Percentiles rank a stretch among this genome's conserved stretches.
These are phyloP conservation scores for Wickerhamomyces subpelliculosus DNA, from an alignment of 805 yeast genomes.

Conservation along the genomic window DNA sequence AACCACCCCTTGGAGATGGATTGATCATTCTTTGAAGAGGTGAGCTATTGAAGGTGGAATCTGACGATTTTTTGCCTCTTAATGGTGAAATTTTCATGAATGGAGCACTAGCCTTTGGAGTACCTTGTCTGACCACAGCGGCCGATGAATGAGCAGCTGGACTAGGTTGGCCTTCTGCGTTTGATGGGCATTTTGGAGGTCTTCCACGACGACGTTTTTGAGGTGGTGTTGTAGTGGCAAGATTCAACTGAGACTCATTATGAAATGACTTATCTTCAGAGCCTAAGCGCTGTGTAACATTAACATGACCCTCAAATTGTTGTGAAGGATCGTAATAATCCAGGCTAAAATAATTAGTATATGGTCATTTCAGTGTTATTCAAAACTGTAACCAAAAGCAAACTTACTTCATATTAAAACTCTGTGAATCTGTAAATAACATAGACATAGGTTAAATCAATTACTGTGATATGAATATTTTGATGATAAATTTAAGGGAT, in stretches of 20 bases:
- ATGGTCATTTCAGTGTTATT: background rate
- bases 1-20: slow-evolving; percentile 23
- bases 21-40: slow-evolving; percentile 11
- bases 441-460: background rate
- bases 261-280: too few species aligned
- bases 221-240: slow-evolving; percentile 12
- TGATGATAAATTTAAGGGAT: too few species aligned
- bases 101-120: slow-evolving; percentile 21
- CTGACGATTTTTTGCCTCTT: background rate
- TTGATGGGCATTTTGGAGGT: slow-evolving; percentile 15
- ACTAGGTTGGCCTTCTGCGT: slow-evolving; percentile 4
- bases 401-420: background rate
- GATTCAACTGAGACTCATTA: too few species aligned
- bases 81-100: slow-evolving; percentile 23
- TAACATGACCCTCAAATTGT: background rate
- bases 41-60: slow-evolving; percentile 6
- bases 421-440: background rate
- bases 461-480: too few species aligned
- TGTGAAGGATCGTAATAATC: background rate
- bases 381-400: background rate
- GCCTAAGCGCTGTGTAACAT: background rate
- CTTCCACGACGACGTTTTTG: slow-evolving; percentile 25
- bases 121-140: slow-evolving; percentile 21
- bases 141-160: slow-evolving; percentile 22
- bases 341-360: too few species aligned